Conservation (phyloP, 495 filamentous ascomycete genomes). For the Penicillium simplicissimum region DNA sequence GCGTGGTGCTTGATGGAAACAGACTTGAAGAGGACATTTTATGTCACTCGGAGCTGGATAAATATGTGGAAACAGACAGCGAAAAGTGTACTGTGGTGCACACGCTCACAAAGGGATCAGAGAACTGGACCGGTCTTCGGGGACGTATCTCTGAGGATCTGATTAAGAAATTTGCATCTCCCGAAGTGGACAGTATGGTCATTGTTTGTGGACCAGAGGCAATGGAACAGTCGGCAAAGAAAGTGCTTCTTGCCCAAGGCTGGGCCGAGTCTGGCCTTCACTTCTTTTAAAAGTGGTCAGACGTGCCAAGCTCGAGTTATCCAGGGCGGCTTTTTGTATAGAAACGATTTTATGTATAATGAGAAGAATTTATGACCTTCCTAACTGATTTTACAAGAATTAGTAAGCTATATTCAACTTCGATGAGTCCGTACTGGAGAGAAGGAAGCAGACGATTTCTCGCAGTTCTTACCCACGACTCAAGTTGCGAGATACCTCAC, state of each 20-base stretch:
- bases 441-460: too few species aligned
- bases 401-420: neutral
- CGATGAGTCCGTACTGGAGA: neutral
- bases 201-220: conserved; percentile 82
- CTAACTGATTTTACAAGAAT: neutral
- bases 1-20: conserved; percentile 81
- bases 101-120: conserved; percentile 64
- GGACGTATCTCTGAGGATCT: conserved; percentile 69
- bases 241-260: conserved; percentile 64
- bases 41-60: conserved; percentile 73
- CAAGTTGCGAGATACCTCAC: too few species aligned
- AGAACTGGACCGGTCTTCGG: conserved; percentile 65
- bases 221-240: conserved; percentile 70
- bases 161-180: conserved; percentile 58
- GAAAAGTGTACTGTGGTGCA: conserved; percentile 68
- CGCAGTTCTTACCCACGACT: too few species aligned
- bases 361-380: neutral
- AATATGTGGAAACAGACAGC: conserved; percentile 49
- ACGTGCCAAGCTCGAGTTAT: neutral
- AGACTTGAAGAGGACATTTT: conserved; percentile 80
- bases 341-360: neutral
- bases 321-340: neutral
- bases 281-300: conserved; percentile 65
- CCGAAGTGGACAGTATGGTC: conserved; percentile 61
- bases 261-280: conserved; percentile 80